Evolutionary conservation across 768 basidiomycete genomes (phyloP), one percentile per base, ranked within the genome.

Genomic region (Termitomyces sp.): DNA sequence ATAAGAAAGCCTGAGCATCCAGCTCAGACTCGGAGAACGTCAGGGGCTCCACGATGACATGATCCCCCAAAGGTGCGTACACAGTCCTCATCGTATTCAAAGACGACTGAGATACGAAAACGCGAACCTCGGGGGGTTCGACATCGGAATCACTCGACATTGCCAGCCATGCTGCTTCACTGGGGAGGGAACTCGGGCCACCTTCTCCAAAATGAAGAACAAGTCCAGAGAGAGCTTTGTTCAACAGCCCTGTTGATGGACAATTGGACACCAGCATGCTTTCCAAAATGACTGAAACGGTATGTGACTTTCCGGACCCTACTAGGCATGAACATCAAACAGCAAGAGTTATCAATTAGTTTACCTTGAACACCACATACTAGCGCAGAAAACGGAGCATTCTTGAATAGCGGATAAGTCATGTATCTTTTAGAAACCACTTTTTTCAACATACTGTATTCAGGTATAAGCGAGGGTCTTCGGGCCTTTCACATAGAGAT

Each of bases 281-380:
- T 65, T 90, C 89, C 0, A 90, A 65, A 5, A 90, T 73, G 0
- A 85, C 80, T 0, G 87, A 83, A 2, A 88, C 81, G 0, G 86
- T 88, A 50, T 90, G 88, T 0, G 86, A 89, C 63, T 90, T 90
- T 9, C 88, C 88, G 0, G 87, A 85, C 0, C 89, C 87, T 78
- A 31, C 27, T 11, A 9, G 34, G 16, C 17, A 40, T 31, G 1
- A 40, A 19, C 31, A 48, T 27, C 12, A 41, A 54, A 27, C 25
- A 45, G n/a, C 35, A 2, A 21, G 14, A 6, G 17, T 7, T 16
- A 48, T 21, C 19, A 16, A 43, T 59, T 23, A 48, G 71, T 75
- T 72, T 87, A 73, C 77, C 79, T 72, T 90, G 89, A 0, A 89
- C 87, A 0, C 88, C 88, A 52, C 88, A 90, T 3, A 90, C 79